A percentile compares a stretch with the other conserved stretches of the same genome.
These are phyloP conservation scores for Basipetospora chlamydospora DNA, from an alignment of 2,329 filamentous ascomycete species.

Conservation along the genomic window DNA sequence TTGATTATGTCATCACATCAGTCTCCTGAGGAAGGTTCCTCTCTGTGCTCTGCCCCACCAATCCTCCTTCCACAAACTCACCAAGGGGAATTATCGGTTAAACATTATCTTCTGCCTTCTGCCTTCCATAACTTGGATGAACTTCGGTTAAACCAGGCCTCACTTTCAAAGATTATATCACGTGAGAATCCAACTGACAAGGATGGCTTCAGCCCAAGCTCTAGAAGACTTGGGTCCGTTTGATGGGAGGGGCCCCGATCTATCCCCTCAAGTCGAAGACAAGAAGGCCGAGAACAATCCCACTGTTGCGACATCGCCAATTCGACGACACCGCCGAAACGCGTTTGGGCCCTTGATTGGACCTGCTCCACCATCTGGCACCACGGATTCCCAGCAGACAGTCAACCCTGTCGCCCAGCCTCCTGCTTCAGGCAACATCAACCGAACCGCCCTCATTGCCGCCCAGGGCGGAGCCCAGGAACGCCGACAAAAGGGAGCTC, in stretches of 20 bases:
- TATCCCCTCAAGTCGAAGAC: neutral
- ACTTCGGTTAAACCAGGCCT: constrained; percentile 3
- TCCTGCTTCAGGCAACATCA: constrained; percentile 7
- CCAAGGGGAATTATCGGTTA: too few species aligned
- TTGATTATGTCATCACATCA: too few species aligned
- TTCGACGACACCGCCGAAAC: constrained; percentile 9
- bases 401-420: constrained; percentile 8
- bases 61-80: too few species aligned
- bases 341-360: constrained; percentile 9
- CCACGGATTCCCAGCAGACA: too few species aligned
- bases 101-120: too few species aligned
- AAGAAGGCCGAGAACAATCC: neutral
- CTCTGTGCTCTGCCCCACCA: too few species aligned
- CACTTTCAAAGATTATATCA: too few species aligned
- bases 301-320: neutral
- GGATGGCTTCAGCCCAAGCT: constrained; percentile 1
- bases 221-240: neutral
- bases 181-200: neutral
- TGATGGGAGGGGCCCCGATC: neutral
- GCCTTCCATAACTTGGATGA: neutral
- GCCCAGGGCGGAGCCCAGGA: constrained; percentile 6
- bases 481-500: neutral
- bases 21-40: too few species aligned
- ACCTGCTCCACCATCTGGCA: too few species aligned
- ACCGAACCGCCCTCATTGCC: constrained; percentile 10